Base-by-base conservation (phyloP, 495 filamentous ascomycete genomes). In the Trichodelitschia bisporula region DNA sequence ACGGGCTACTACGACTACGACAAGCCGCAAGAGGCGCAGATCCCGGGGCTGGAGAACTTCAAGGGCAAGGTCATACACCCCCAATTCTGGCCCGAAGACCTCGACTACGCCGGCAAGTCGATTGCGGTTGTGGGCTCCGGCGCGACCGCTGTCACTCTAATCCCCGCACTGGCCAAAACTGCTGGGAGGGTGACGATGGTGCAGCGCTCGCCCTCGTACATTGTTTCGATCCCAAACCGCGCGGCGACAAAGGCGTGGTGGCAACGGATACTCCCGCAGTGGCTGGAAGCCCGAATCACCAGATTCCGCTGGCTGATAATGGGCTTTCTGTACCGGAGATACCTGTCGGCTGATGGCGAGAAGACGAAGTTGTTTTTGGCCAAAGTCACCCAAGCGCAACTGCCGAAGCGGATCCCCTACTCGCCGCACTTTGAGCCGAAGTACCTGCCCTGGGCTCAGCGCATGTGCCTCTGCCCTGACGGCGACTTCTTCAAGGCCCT, bases 361-460 rank as follows among this genome's bases (percentile, higher is more conserved):
- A 32, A 50, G 3, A 56, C 62, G 1, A 45, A 55, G 8, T 52
- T 44, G 31, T 16, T 66, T 12, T 31, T 82, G 4, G 44, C 42
- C 10, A 33, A 39, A 4, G 38, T 34, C 15, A 56, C 60, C 11
- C 41, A 49, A 19, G 31, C 41, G 12, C 54, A 63, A 19, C 58
- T 84, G 2, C 70, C 72, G 3, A 32, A 41, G 2, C 51, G 51
- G 25, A 51, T 74, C 25, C 54, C 62, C 10, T 36, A 58, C 21
- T 63, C 72, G 21, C 66, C 66, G 2, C 66, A 80, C 42, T 86
- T 83, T 55, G 61, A 59, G 16, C 77, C 77, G 0, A 38, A 40
- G 10, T 86, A 86, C 41, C 58, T 61, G 28, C 70, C 71, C 4
- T 80, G 72, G 58, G 61, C 78, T 13, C 75, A 86, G 44, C 65